Base-by-base conservation (phyloP, 2,329 filamentous ascomycete species). In the Coniella vitis region DNA sequence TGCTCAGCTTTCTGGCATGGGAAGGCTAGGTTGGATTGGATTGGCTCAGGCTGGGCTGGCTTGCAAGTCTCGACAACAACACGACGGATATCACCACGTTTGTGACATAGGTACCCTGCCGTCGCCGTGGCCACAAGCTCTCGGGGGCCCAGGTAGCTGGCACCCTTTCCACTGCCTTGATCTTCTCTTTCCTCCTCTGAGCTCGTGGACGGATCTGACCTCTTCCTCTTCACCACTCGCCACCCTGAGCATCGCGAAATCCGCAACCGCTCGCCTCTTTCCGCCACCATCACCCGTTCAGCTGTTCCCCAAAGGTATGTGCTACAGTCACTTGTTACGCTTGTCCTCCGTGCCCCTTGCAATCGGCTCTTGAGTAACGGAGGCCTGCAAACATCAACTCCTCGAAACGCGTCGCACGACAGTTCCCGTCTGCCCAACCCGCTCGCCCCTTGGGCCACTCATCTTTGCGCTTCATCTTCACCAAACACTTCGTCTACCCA, bases 371-470 rank as follows among this genome's bases (percentile, higher is more conserved):
- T 49, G 52, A 47, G 52, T 52, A 44, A 54, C 52, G 35, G 36
- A 21, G 42, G 35, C 17, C 37, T 48, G 52, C 52, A 52, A 54
- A 52, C 49, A 49, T 29, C 38, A n/a, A 22, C 38, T 53, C 42
- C 31, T 48, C 52, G 43, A 47, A 46, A 48, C 45, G 52, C 38
- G 52, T 54, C 52, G 32, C 45, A 54, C 52, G 43, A 25, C 35
- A 35, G 43, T 49, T 49, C 45, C 45, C 37, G 49, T 52, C 43
- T 52, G 48, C 45, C 48, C 48, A 37, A 39, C 43, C 7, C 22
- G 13, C 48, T 51, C 45, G 40, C 34, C 37, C 40, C 37, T 25
- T 29, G 25, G 10, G 7, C n/a, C 44, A 51, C 19, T 48, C 48
- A 45, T 17, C 39, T 45, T 13, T 17, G 12, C 12, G 17, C 45